These are phyloP conservation scores for Arthroderma sp. DNA, from an alignment of 2,329 filamentous ascomycete genomes.

Conservation along the genomic window DNA sequence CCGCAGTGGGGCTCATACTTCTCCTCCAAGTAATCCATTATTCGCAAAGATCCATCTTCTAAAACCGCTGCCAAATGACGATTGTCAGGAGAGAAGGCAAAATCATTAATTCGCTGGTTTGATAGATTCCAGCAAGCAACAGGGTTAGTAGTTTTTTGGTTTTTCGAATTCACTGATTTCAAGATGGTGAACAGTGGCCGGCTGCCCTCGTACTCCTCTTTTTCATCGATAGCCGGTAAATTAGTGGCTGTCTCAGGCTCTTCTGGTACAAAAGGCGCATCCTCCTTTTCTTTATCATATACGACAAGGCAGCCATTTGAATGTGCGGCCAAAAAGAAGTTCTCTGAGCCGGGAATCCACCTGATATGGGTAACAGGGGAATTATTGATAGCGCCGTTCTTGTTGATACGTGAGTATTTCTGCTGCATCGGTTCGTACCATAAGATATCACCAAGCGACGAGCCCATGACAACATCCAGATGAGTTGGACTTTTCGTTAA, in stretches of 20 bases:
- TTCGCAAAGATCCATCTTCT: constrained; percentile 77
- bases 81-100: constrained; percentile 83
- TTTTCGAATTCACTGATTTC: constrained; percentile 87
- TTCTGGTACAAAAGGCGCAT: constrained; percentile 64
- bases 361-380: constrained; percentile 75
- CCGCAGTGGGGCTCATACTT: constrained; percentile 42
- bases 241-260: constrained; percentile 28
- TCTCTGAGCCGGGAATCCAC: constrained; percentile 92
- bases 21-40: constrained; percentile 86
- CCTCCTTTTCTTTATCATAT: constrained; percentile 96
- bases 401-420: constrained; percentile 89
- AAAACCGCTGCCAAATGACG: constrained; percentile 78
- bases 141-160: constrained; percentile 80
- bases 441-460: constrained; percentile 90
- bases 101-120: constrained; percentile 78
- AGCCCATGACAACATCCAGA: constrained; percentile 86
- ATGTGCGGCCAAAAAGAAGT: constrained; percentile 80
- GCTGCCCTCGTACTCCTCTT: constrained; percentile 17
- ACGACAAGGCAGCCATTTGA: constrained; percentile 84
- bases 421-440: constrained; percentile 98
- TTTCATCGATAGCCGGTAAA: constrained; percentile 20
- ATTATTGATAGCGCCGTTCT: constrained; percentile 83
- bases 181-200: constrained; percentile 50
- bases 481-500: constrained; percentile 67
- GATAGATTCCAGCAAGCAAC: constrained; percentile 87